phyloP scores from a whole-genome alignment of 179 eudicot species.

The Amaranthus tricolor region DNA sequence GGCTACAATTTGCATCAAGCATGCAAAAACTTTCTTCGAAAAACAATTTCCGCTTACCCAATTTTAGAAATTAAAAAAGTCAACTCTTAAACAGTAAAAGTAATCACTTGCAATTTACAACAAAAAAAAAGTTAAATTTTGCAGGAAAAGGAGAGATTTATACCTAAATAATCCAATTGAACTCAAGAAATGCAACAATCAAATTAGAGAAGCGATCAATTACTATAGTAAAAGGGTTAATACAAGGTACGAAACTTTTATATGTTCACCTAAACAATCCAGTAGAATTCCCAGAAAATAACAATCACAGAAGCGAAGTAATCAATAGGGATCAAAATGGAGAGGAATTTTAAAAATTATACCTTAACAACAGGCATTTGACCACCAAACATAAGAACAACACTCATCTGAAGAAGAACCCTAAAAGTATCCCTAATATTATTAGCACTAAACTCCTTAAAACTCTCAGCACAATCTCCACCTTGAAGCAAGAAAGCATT shows the following conservation, averaged over 20 bases:
- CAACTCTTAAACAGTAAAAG: too few species aligned
- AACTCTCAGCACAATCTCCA: conserved; percentile 56
- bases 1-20: neutral
- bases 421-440: conserved; percentile 50
- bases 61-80: too few species aligned
- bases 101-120: too few species aligned
- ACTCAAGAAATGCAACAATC: neutral
- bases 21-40: too few species aligned
- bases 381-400: conserved; percentile 51
- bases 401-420: conserved; percentile 51
- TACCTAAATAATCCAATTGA: neutral
- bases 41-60: neutral
- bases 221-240: neutral
- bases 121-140: too few species aligned
- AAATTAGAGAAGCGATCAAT: neutral
- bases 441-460: conserved; percentile 48
- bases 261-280: neutral
- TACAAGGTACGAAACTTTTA: too few species aligned
- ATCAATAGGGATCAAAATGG: neutral
- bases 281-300: neutral
- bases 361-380: conserved; percentile 53
- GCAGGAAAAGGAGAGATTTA: neutral
- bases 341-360: neutral
- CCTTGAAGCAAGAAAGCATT: conserved; percentile 40
- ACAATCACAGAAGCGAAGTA: neutral